Conservation (phyloP, 108 stramenopile genomes). For the Nannochloropsis salina region DNA sequence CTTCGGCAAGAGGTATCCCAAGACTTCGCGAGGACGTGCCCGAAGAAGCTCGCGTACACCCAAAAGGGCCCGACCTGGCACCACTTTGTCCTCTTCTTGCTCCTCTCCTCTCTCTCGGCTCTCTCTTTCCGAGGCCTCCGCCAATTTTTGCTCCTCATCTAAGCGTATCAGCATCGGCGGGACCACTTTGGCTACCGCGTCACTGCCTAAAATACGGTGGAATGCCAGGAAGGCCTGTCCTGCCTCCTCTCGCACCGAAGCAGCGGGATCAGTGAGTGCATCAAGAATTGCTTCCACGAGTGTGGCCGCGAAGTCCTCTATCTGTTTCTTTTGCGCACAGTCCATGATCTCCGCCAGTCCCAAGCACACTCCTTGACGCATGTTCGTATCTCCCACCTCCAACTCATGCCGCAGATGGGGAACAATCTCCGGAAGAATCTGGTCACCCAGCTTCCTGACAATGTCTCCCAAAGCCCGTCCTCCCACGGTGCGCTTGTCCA, state of each 20-base stretch:
- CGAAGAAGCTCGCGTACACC: constrained; percentile 85
- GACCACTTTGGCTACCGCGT: constrained; percentile 83
- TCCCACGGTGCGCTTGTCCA: constrained; percentile 84
- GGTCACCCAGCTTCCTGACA: constrained; percentile 91
- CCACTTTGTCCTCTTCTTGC: constrained; percentile 54
- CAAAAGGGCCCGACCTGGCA: constrained; percentile 70
- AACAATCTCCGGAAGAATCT: constrained; percentile 87
- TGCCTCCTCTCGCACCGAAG: constrained; percentile 72
- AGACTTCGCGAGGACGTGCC: constrained; percentile 77
- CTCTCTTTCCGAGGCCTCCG: not conserved
- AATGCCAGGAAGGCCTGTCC: constrained; percentile 90
- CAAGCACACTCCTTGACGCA: constrained; percentile 84
- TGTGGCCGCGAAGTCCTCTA: constrained; percentile 76
- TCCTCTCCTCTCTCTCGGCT: constrained; percentile 20
- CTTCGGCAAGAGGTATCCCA: constrained; percentile 86
- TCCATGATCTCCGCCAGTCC: constrained; percentile 88
- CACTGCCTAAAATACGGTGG: constrained; percentile 70
- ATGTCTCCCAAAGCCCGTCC: constrained; percentile 93
- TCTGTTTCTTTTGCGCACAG: constrained; percentile 78
- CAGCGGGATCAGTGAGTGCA: constrained; percentile 77
- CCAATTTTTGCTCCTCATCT: constrained; percentile 47
- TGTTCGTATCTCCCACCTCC: constrained; percentile 66
- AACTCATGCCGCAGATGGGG: constrained; percentile 84
- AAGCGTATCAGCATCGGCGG: constrained; percentile 75
- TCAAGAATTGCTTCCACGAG: constrained; percentile 86